These are phyloP conservation scores for Halophytophthora batemanensis DNA, from an alignment of 352 stramenopile genomes.

Conservation along the genomic window DNA sequence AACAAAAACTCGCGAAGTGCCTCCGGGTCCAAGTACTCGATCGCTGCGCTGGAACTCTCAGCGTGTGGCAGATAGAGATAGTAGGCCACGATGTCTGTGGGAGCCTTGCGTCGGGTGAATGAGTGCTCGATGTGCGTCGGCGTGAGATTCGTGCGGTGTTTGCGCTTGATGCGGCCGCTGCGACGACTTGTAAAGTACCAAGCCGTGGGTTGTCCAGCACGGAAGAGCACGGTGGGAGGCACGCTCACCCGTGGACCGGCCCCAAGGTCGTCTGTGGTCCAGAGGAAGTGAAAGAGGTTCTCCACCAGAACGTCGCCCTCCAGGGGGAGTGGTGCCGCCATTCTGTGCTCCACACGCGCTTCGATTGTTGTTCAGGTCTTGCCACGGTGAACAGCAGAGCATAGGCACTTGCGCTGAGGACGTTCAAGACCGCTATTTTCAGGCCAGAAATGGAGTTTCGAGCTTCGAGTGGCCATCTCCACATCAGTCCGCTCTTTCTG, in stretches of 20 bases:
- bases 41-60: conserved; percentile 43
- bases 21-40: conserved; percentile 92
- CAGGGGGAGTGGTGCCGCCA: conserved; percentile 61
- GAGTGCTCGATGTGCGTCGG: conserved; percentile 92
- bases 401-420: too few species aligned
- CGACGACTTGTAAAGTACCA: conserved; percentile 95
- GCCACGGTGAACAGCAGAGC: too few species aligned
- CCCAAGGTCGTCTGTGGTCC: conserved; percentile 90
- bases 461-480: too few species aligned
- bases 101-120: conserved; percentile 85
- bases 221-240: conserved; percentile 94
- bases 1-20: conserved; percentile 93
- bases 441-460: too few species aligned
- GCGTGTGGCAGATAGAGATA: conserved; percentile 70
- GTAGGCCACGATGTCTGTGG: conserved; percentile 89
- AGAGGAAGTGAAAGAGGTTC: conserved; percentile 89
- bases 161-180: conserved; percentile 88
- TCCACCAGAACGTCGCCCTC: conserved; percentile 86
- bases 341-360: conserved; percentile 12
- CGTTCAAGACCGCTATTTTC: too few species aligned
- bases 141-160: conserved; percentile 89
- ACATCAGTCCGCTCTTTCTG: too few species aligned
- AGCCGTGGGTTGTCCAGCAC: conserved; percentile 85
- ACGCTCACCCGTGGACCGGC: conserved; percentile 85
- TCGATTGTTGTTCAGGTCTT: too few species aligned